Evolutionary conservation across 768 basidiomycete genomes (phyloP), one percentile per base, ranked within the genome.

Genomic region (Sporobolomyces phaffii): DNA sequence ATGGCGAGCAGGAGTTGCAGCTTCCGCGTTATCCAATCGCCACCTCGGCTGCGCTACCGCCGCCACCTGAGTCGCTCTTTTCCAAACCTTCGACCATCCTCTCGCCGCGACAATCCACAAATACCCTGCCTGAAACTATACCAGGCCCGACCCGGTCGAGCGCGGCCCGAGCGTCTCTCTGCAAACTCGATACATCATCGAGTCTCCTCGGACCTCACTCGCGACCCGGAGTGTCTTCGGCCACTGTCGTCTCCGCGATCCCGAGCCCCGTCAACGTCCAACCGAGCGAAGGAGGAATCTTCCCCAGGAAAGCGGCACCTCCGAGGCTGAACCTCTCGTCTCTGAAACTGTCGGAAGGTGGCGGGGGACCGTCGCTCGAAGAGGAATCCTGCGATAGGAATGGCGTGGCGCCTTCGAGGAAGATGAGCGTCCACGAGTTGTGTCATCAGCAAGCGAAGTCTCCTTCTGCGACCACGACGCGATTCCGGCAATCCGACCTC

Each of bases 381-480:
- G n/a, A n/a, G n/a, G n/a, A n/a, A n/a, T n/a, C n/a, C n/a, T n/a
- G n/a, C n/a, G n/a, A n/a, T n/a, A n/a, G n/a, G n/a, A n/a, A n/a
- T 41, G 26, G 5, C 28, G 38, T 1, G 28, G 26, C 38, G 4
- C 54, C 52, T 54, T 26, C 36, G 13, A 15, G 17, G 5, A 5
- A 43, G 38, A 53, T 62, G 51, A 44, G 40, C n/a, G 17, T 62
- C 22, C 61, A 62, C n/a, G 41, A 52, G 24, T 13, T 62, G 6
- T 62, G 61, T 40, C 61, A 62, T 33, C 17, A 43, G 7, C 61
- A 62, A 45, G 31, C 61, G 31, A 62, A 62, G 14, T 53, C 51
- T 7, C 61, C 61, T 15, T 24, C 61, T 9, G 51, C 51, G 7
- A 5, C 24, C 2, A 43, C 43, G 20, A 52, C 50, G 6, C 49